Percentiles rank a stretch among this genome's conserved stretches.
phyloP scores from a whole-genome alignment of 2,329 filamentous ascomycete genomes.

The Fusarium sp. region DNA sequence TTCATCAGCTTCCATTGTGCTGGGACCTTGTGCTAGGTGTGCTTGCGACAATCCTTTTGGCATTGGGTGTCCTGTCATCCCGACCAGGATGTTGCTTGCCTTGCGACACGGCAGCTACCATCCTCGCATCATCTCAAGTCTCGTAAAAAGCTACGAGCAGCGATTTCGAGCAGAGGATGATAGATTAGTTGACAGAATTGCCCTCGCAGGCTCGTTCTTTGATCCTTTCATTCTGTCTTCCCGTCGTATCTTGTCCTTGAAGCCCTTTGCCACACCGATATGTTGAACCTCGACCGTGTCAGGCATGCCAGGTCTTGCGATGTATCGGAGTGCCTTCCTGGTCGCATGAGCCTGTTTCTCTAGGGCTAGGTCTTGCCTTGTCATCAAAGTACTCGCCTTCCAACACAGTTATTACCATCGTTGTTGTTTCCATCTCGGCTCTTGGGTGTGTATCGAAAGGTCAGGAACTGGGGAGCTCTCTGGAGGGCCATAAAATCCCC shows the following conservation, averaged over 20 bases:
- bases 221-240: neutral
- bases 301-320: neutral
- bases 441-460: neutral
- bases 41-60: neutral
- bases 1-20: neutral
- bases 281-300: neutral
- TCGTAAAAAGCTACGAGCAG: neutral
- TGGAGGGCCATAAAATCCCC: neutral
- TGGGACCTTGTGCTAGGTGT: neutral
- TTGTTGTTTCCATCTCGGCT: neutral
- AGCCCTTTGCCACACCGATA: neutral
- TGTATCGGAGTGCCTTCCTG: neutral
- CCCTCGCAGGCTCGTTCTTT: neutral
- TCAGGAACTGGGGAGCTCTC: neutral
- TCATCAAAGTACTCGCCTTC: neutral
- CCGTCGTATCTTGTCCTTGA: neutral
- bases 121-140: neutral
- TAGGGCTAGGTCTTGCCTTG: neutral
- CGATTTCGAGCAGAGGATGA: neutral
- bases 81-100: neutral
- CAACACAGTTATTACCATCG: no score
- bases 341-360: neutral
- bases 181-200: neutral
- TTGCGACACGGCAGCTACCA: neutral
- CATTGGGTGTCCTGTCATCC: neutral